Base-by-base conservation (phyloP, 139 green algal genomes). In the Tetraselmis striata region DNA sequence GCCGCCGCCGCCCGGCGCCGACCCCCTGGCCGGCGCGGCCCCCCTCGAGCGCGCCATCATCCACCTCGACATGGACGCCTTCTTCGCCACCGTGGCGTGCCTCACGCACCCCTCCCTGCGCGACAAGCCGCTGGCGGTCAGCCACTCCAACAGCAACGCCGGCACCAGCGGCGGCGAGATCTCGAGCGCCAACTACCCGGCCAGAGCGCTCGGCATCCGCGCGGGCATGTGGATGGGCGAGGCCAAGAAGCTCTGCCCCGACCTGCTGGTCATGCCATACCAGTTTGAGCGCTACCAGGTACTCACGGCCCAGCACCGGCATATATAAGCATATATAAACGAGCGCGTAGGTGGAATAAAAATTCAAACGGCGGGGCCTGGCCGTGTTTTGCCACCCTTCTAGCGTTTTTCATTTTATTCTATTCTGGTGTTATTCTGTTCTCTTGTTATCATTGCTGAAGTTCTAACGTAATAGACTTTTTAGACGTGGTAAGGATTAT, bases 61-160 rank as follows among this genome's bases (percentile, higher is more conserved):
- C 1, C 96, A 99, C 81, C 29, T 99, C 5, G 96, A 99, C 87
- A 98, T 99, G 91, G 96, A 99, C 89, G 97, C 94, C 86, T 99
- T 99, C 91, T 99, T 99, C 89, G 96, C 96, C 0, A 90, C 90
- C 0, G 94, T 92, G 2, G 89, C 77, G 82, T 88, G 78, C 92
- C 93, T 28, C 31, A 75, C 30, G 31, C 30, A 1, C 78, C 29
- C 78, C 32, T 45, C 28, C 26, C 67, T 85, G 32, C 31, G 30
- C 31, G 74, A 83, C 45, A 85, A 85, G 31, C 83, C 87, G 0
- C 83, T 98, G 75, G 94, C 92, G 0, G 94, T 98, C 27, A 92
- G 92, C 82, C 96, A 99, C 90, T 95, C 88, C 77, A 90, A 90
- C 87, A 94, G 85, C 79, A 81, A 83, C 1, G 75, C 87, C 26